Evolutionary conservation across 1,139 yeast genomes (phyloP).

Genomic region (Candida tetrigidarum): DNA sequence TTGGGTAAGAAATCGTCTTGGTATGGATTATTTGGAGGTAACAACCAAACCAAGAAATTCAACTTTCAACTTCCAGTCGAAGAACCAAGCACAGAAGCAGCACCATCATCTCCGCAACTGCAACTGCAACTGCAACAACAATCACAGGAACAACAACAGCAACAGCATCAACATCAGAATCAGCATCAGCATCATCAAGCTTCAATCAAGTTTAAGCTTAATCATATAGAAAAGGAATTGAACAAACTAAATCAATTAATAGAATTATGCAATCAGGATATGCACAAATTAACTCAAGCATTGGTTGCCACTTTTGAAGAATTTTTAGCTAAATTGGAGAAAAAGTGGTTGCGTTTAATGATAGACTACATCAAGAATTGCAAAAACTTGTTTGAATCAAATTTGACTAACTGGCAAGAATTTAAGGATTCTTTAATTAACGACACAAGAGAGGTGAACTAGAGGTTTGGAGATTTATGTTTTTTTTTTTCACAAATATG

Average conservation of each 20-base stretch:
- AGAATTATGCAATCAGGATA: slow-evolving; percentile 40
- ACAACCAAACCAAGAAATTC: slow-evolving; percentile 22
- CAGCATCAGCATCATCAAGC: slow-evolving; percentile 13
- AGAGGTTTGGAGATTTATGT: slow-evolving; percentile 5
- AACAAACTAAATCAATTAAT: slow-evolving; percentile 47
- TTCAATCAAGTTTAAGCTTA: slow-evolving; percentile 32
- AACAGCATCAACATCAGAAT: too few species aligned
- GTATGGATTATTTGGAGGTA: slow-evolving; percentile 53
- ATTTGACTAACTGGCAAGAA: slow-evolving; percentile 42
- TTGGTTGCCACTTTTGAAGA: slow-evolving; percentile 35
- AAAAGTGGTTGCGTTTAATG: slow-evolving; percentile 46
- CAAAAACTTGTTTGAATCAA: slow-evolving; percentile 41
- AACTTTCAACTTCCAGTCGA: slow-evolving; percentile 18
- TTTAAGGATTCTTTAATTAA: slow-evolving; percentile 26
- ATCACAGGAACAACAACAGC: too few species aligned
- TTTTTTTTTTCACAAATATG: too few species aligned
- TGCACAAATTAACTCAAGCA: slow-evolving; percentile 37
- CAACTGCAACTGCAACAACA: slow-evolving; percentile 7
- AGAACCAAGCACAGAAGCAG: slow-evolving; percentile 8
- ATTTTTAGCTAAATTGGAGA: slow-evolving; percentile 39
- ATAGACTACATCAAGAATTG: slow-evolving; percentile 41
- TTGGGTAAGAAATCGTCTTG: slow-evolving; percentile 42
- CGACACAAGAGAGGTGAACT: slow-evolving; percentile 16
- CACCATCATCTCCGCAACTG: slow-evolving; percentile 7
- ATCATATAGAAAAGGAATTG: slow-evolving; percentile 45